These are phyloP conservation scores for Neofusicoccum sp. DNA, from an alignment of 2,329 filamentous ascomycete species.

Conservation along the genomic window DNA sequence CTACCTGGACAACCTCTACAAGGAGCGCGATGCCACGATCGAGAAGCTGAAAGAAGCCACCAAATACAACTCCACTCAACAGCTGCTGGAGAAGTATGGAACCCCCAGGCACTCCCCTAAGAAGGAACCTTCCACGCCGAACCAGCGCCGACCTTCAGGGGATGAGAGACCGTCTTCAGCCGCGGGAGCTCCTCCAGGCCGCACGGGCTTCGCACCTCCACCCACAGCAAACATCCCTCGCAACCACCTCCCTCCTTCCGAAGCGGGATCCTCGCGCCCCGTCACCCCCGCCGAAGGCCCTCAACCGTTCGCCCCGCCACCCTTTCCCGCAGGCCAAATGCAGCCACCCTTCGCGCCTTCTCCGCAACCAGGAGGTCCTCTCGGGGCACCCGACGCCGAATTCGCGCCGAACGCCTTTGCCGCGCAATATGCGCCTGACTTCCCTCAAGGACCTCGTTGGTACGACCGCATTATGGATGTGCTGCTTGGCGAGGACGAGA, in stretches of 20 bases:
- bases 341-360: constrained; percentile 19
- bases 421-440: constrained; percentile 41
- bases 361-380: neutral
- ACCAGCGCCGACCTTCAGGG: constrained; percentile 31
- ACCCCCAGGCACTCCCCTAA: constrained; percentile 45
- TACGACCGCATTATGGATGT: constrained; percentile 93
- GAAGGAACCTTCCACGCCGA: constrained; percentile 39
- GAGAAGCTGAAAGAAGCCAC: constrained; percentile 93
- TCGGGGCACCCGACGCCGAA: constrained; percentile 49
- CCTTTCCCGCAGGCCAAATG: constrained; percentile 18
- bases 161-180: constrained; percentile 11
- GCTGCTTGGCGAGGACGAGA: constrained; percentile 92
- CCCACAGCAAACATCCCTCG: constrained; percentile 64
- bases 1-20: constrained; percentile 71
- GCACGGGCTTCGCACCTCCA: constrained; percentile 58
- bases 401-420: constrained; percentile 72
- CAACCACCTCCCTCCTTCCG: constrained; percentile 22
- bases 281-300: constrained; percentile 26
- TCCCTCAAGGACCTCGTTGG: constrained; percentile 64
- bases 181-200: constrained; percentile 24
- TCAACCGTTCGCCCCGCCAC: constrained; percentile 13
- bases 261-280: constrained; percentile 26
- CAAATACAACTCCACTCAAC: constrained; percentile 91
- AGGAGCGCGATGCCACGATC: constrained; percentile 81
- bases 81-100: constrained; percentile 92